Evolutionary conservation across 768 basidiomycete genomes (phyloP).

Genomic region (Suillus paluster): DNA sequence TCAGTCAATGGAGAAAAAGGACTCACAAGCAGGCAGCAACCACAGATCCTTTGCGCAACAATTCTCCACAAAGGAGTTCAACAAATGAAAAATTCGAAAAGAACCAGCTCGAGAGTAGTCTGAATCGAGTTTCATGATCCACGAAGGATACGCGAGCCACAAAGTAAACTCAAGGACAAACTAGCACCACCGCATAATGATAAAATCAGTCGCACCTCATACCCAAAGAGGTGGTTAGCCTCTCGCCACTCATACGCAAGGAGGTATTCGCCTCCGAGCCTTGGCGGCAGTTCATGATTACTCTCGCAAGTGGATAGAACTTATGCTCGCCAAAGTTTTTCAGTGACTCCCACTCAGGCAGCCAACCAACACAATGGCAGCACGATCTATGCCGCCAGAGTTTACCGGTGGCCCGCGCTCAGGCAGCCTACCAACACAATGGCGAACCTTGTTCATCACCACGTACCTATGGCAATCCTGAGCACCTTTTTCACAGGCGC

Average conservation of each 20-base stretch:
- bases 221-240: neutral
- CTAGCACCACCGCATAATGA: neutral
- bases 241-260: constrained; percentile 10
- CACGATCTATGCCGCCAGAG: too few species aligned
- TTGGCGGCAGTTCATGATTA: neutral
- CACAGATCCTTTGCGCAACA: neutral
- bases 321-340: too few species aligned
- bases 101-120: constrained; percentile 24
- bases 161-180: constrained; percentile 33
- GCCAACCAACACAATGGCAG: too few species aligned
- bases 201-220: constrained; percentile 14
- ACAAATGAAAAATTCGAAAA: constrained; percentile 5
- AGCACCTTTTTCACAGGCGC: too few species aligned
- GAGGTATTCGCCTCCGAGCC: neutral
- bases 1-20: too few species aligned
- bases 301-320: too few species aligned
- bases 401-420: too few species aligned
- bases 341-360: too few species aligned
- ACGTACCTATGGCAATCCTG: too few species aligned
- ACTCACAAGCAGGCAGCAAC: too few species aligned
- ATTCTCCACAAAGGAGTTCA: constrained; percentile 9
- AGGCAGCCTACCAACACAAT: too few species aligned
- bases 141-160: constrained; percentile 19
- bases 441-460: too few species aligned
- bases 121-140: constrained; percentile 36